Base-by-base conservation (phyloP, 2,329 filamentous ascomycete species). In the Aspergillus japonicus region DNA sequence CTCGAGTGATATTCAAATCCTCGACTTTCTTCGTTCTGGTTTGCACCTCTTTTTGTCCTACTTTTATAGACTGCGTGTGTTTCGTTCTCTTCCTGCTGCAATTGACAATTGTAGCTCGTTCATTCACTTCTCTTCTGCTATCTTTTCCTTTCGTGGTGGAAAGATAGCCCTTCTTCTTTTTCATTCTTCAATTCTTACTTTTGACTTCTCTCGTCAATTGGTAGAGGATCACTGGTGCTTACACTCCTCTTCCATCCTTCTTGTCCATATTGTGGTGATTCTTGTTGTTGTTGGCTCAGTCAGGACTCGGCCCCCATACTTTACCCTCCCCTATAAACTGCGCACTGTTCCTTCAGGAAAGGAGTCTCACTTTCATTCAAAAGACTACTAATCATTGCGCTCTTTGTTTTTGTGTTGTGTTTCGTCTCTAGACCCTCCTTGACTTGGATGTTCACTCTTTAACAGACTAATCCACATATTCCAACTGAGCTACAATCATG, bases 401-500 rank as follows among this genome's bases (percentile, higher is more conserved):
- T 54, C 49, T 23, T 42, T 26, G 35, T 53, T 44, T 49, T 35
- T 35, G 33, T 35, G 12, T 35, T 56, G 50, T 35, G 33, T 61
- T 52, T 52, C 29, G 8, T 53, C 49, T 35, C 31, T 19, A 12
- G 42, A 53, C 55, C 50, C 57, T 44, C 26, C 50, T 29, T 35
- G 56, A 39, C 50, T 31, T 50, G 31, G 39, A 44, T 44, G 39
- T 44, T 57, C 42, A 24, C 53, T 56, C 49, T 61, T 59, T 61
- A 33, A 53, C 10, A 47, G 24, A 12, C 50, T n/a, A 33, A 42
- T 47, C 29, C 19, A 29, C 24, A 47, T 48, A 48, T 24, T 47
- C 42, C 39, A 44, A 50, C 31, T 44, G 44, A 51, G 29, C 31
- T 26, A 39, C 52, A 65, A 66, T 54, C 42, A 75, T 75, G 71